Conservation (phyloP, 2,329 filamentous ascomycete genomes). For the Diaporthe velutina region DNA sequence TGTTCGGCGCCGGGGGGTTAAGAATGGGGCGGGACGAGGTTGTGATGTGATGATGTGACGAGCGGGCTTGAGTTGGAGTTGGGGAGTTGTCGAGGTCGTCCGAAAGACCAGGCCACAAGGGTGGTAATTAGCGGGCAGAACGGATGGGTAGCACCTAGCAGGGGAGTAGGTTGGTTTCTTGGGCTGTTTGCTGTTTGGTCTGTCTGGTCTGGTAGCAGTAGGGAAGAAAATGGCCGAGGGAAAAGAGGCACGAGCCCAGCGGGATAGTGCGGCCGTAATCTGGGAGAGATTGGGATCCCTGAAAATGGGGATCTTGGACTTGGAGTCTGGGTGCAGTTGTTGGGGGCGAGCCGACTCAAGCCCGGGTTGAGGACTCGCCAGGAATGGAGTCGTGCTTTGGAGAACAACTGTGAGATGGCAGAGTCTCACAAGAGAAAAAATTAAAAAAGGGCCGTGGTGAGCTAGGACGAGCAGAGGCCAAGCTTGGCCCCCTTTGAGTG, state of each 20-base stretch:
- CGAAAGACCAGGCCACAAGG: slow-evolving; percentile 2
- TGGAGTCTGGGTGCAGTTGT: slow-evolving; percentile 11
- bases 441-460: slow-evolving; percentile 7
- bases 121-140: slow-evolving; percentile 27
- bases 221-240: slow-evolving; percentile 19
- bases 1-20: slow-evolving; percentile 12
- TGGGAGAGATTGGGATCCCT: slow-evolving; percentile 37
- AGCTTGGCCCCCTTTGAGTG: slow-evolving; percentile 9
- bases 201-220: neutral
- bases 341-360: slow-evolving; percentile 26
- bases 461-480: slow-evolving; percentile 9
- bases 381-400: slow-evolving; percentile 14
- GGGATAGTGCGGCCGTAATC: slow-evolving; percentile 36
- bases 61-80: slow-evolving; percentile 3
- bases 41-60: slow-evolving; percentile 10
- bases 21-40: slow-evolving; percentile 18
- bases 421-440: neutral
- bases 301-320: slow-evolving; percentile 29
- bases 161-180: neutral
- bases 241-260: slow-evolving; percentile 35
- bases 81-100: slow-evolving; percentile 17
- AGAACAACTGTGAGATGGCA: neutral
- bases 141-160: neutral
- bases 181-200: neutral
- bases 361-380: slow-evolving; percentile 18